phyloP scores from a whole-genome alignment of 2,329 filamentous ascomycete species.

The Fusarium armeniacum region DNA sequence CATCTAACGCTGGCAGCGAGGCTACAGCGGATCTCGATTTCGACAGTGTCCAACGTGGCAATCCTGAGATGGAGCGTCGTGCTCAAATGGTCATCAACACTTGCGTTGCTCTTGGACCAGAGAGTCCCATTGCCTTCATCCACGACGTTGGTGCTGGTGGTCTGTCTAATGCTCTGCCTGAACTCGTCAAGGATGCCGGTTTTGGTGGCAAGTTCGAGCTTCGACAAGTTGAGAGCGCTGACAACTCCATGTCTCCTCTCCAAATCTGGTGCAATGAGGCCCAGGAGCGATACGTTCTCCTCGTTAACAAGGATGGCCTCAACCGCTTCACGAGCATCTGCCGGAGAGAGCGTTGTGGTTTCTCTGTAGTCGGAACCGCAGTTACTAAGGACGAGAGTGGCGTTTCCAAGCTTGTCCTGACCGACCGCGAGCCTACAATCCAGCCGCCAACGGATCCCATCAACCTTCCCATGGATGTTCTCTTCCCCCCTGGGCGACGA shows the following conservation, averaged over 20 bases:
- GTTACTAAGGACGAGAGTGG: slow-evolving; percentile 72
- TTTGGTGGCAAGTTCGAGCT: slow-evolving; percentile 93
- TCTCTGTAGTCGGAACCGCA: slow-evolving; percentile 89
- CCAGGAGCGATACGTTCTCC: slow-evolving; percentile 94
- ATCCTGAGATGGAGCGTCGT: slow-evolving; percentile 94
- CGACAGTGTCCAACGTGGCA: slow-evolving; percentile 95
- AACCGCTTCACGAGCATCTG: slow-evolving; percentile 80
- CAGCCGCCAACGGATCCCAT: slow-evolving; percentile 78
- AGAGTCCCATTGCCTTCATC: slow-evolving; percentile 95
- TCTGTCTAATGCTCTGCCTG: slow-evolving; percentile 75
- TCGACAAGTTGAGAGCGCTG: slow-evolving; percentile 91
- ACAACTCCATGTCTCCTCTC: slow-evolving; percentile 92
- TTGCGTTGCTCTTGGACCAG: slow-evolving; percentile 84
- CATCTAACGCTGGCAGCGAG: slow-evolving; percentile 89
- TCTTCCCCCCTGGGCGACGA: slow-evolving; percentile 78
- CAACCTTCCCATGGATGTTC: slow-evolving; percentile 87
- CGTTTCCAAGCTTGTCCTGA: slow-evolving; percentile 80
- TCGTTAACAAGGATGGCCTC: slow-evolving; percentile 84
- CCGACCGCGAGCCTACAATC: slow-evolving; percentile 81
- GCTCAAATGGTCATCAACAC: slow-evolving; percentile 99
- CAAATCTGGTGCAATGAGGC: slow-evolving; percentile 98
- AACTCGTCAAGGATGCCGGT: slow-evolving; percentile 91
- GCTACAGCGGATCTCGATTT: slow-evolving; percentile 94
- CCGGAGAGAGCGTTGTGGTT: slow-evolving; percentile 88
- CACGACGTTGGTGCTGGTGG: slow-evolving; percentile 98